phyloP scores from a whole-genome alignment of 2,329 filamentous ascomycete genomes.

The Curvularia sp. region DNA sequence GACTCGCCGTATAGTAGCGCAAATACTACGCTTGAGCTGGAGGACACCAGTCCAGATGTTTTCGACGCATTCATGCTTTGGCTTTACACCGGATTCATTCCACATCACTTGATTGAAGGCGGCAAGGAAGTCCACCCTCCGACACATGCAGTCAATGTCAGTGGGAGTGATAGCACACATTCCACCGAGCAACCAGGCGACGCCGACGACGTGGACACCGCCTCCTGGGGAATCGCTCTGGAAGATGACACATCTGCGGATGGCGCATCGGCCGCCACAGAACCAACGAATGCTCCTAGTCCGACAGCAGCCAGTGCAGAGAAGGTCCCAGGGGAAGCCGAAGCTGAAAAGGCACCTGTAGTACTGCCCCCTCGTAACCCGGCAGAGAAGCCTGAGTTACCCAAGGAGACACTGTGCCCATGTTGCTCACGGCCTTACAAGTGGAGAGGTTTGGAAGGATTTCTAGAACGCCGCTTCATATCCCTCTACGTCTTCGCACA shows the following conservation, averaged over 20 bases:
- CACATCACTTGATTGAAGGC: conserved; percentile 48
- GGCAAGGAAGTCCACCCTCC: conserved; percentile 42
- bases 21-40: conserved; percentile 38
- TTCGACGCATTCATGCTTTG: conserved; percentile 50
- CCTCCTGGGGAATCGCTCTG: conserved; percentile 46
- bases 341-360: conserved; percentile 34
- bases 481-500: conserved; percentile 45
- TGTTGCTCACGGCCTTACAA: conserved; percentile 48
- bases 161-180: conserved; percentile 22
- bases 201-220: conserved; percentile 43
- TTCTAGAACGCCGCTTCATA: conserved; percentile 47
- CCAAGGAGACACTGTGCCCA: conserved; percentile 46
- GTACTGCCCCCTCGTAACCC: conserved; percentile 39
- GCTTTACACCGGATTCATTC: conserved; percentile 48
- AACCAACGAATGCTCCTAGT: conserved; percentile 12
- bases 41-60: conserved; percentile 46
- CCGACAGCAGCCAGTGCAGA: conserved; percentile 33
- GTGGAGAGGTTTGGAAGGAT: conserved; percentile 48
- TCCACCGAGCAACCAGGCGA: conserved; percentile 26
- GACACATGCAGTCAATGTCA: conserved; percentile 37
- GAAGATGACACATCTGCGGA: conserved; percentile 39
- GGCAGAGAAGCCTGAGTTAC: conserved; percentile 43
- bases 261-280: conserved; percentile 11
- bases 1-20: conserved; percentile 43
- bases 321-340: conserved; percentile 41